Base-by-base conservation (phyloP, 2,329 filamentous ascomycete genomes). In the Fusarium foetens region DNA sequence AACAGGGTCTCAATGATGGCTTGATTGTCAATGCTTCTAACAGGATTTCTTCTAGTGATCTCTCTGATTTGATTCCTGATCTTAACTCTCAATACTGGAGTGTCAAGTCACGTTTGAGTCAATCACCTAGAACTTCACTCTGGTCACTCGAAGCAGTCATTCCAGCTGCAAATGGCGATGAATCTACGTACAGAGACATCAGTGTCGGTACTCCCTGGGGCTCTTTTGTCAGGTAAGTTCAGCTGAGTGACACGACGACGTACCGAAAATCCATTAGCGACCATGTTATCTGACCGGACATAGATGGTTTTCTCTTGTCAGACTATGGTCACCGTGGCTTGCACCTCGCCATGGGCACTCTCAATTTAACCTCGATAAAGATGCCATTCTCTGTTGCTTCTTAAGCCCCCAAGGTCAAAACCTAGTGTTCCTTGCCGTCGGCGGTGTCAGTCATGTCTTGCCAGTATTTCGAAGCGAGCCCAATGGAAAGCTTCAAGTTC, bases 291-390 rank as follows among this genome's bases (percentile, higher is more conserved):
- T 66, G 21, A 61, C 64, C 60, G 23, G 53, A 21, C 19, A 52
- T 55, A 89, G 92, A 74, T 97, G 94, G 90, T 95, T 97, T 79
- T 90, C 93, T 12, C 82, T 97, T 17, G 91, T 97, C 9, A 90
- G 94, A 23, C 85, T 93, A 7, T 96, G 91, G 90, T 88, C 87
- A 38, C 92, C 94, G 3, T 98, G 95, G 95, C 84, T 97, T 16
- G 94, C 92, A 12, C 95, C 95, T n/a, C 86, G 94, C 42, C 95
- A 98, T 79, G 95, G 95, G 17, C 90, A 88, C 69, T 81, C 84
- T 7, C 83, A 83, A 1, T 92, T 97, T 63, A 83, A 84, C 8
- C 84, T 95, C 8, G 92, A 94, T 68, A 93, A 94, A 74, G 93
- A 97, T 76, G 94, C 90, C 3, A 82, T 98, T 5, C 79, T 97